phyloP scores from a whole-genome alignment of 1,284 basidiomycete genomes.

The Crepidotus sp. region DNA sequence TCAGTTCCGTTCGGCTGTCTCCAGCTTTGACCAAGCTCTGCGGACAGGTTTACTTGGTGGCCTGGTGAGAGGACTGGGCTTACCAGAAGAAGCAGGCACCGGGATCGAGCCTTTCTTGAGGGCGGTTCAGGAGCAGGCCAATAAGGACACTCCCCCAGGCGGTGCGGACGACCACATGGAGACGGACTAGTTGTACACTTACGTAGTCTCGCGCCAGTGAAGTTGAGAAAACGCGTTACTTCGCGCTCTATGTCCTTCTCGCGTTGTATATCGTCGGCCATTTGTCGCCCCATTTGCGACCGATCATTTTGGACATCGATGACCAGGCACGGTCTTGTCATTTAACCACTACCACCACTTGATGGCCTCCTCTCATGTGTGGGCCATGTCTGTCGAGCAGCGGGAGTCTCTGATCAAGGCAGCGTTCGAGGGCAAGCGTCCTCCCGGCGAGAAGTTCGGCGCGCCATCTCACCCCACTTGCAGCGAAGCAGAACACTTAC shows the following conservation, averaged over 20 bases:
- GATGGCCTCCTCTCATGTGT: slow-evolving; percentile 13
- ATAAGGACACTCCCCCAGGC: slow-evolving; percentile 31
- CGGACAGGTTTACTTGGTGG: slow-evolving; percentile 65
- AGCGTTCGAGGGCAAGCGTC: slow-evolving; percentile 13
- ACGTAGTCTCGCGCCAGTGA: not conserved
- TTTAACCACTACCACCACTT: not conserved
- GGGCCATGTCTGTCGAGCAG: slow-evolving; percentile 16
- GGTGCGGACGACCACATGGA: slow-evolving; percentile 44
- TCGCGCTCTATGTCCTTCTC: not conserved
- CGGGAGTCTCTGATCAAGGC: slow-evolving; percentile 15
- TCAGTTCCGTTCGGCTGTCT: slow-evolving; percentile 53
- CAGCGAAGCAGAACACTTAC: slow-evolving; percentile 47
- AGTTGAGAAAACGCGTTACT: not conserved
- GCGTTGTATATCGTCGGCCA: too few species aligned
- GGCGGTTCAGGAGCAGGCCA: slow-evolving; percentile 68
- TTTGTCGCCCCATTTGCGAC: not conserved
- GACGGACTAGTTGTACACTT: slow-evolving; percentile 35
- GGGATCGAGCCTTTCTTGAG: slow-evolving; percentile 64
- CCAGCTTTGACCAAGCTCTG: slow-evolving; percentile 67
- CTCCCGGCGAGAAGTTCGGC: not conserved
- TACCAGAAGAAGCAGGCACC: slow-evolving; percentile 71
- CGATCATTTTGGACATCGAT: not conserved
- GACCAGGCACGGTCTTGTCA: not conserved
- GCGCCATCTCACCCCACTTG: not conserved
- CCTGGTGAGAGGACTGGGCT: slow-evolving; percentile 62